Conservation (phyloP, 352 stramenopile species). For the Globisporangium uncinulatum region DNA sequence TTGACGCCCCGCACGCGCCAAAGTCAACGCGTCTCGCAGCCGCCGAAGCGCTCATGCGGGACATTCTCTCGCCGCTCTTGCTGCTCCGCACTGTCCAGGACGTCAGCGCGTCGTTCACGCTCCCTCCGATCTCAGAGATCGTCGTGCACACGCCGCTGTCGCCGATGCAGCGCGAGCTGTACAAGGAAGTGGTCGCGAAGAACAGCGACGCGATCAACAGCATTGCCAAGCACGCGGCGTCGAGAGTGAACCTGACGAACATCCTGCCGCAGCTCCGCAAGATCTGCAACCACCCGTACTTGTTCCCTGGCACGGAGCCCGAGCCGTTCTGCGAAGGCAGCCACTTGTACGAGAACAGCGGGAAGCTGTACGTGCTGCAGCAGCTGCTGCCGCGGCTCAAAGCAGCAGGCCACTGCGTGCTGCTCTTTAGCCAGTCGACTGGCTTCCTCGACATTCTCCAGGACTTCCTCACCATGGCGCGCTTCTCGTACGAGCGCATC, state of each 20-base stretch:
- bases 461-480: constrained; percentile 69
- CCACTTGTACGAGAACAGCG: constrained; percentile 73
- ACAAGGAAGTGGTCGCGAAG: constrained; percentile 72
- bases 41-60: constrained; percentile 48
- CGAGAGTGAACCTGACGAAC: constrained; percentile 92
- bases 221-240: constrained; percentile 17
- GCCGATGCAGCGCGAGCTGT: constrained; percentile 75
- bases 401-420: constrained; percentile 74
- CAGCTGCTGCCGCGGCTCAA: constrained; percentile 75
- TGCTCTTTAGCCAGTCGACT: constrained; percentile 78
- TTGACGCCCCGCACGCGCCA: constrained; percentile 15
- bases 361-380: constrained; percentile 84
- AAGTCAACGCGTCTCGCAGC: constrained; percentile 20
- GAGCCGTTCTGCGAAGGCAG: constrained; percentile 69
- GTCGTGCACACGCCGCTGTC: constrained; percentile 73
- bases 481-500: constrained; percentile 74
- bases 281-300: constrained; percentile 86
- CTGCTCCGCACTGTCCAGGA: constrained; percentile 65
- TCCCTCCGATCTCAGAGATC: constrained; percentile 70
- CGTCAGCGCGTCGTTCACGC: constrained; percentile 57
- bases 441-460: constrained; percentile 77
- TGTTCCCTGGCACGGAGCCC: constrained; percentile 84
- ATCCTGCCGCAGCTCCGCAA: constrained; percentile 94
- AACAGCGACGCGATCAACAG: constrained; percentile 54
- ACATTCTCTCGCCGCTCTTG: constrained; percentile 51